phyloP scores from a whole-genome alignment of 371 early-diverging fungal genomes.

The Mucor piriformis region DNA sequence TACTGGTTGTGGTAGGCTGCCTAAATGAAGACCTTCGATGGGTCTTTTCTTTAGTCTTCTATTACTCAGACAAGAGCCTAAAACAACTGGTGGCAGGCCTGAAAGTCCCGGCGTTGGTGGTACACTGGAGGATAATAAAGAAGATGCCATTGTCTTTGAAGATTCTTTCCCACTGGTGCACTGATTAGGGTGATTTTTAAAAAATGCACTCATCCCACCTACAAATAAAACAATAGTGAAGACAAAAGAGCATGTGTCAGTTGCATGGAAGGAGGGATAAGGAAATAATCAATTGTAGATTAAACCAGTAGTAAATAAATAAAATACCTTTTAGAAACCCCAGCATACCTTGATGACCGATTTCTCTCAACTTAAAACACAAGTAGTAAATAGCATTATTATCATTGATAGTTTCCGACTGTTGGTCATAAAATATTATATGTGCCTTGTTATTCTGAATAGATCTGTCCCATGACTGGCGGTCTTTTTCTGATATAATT shows the following conservation, averaged over 20 bases:
- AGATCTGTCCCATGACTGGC: neutral
- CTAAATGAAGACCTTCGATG: neutral
- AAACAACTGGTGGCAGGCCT: neutral
- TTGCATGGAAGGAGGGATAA: conserved; percentile 14
- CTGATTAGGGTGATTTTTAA: conserved; percentile 13
- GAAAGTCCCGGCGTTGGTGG: neutral
- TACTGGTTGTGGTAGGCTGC: neutral
- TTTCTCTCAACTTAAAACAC: conserved; percentile 12
- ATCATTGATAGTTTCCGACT: conserved; percentile 31
- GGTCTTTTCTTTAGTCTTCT: neutral
- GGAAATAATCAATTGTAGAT: neutral
- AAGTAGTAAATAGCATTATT: conserved; percentile 30
- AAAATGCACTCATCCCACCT: conserved; percentile 1
- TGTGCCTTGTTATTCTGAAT: neutral
- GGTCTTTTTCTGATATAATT: conserved; percentile 10
- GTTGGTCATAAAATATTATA: conserved; percentile 4
- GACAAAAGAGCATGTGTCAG: neutral
- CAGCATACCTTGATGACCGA: conserved; percentile 11
- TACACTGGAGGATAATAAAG: neutral
- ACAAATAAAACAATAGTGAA: neutral
- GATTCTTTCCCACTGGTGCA: neutral
- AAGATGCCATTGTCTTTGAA: neutral
- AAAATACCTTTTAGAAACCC: conserved; percentile 17
- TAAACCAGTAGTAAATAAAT: conserved; percentile 1
- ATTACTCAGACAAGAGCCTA: neutral